phyloP scores from a whole-genome alignment of 148 eudicot genomes.

The Polygonum aviculare region DNA sequence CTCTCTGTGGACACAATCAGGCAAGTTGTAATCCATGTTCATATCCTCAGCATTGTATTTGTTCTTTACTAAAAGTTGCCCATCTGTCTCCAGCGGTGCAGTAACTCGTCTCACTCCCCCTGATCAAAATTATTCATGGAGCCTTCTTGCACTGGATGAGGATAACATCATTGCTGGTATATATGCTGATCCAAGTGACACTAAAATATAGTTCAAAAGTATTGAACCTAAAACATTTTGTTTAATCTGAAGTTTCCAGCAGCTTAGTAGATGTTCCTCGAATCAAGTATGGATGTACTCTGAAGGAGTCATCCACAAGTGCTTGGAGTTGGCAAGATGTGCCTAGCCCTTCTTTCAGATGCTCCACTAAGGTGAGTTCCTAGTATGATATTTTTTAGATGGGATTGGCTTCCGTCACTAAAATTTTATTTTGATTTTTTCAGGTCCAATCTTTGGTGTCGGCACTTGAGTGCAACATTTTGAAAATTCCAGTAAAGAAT shows the following conservation, averaged over 20 bases:
- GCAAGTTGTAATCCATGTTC: conserved; percentile 20
- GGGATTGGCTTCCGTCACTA: neutral
- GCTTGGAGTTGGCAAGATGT: conserved; percentile 78
- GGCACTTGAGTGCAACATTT: conserved; percentile 43
- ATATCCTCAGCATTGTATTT: neutral
- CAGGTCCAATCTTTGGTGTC: conserved; percentile 61
- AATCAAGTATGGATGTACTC: conserved; percentile 58
- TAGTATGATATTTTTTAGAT: neutral
- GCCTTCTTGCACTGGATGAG: conserved; percentile 60
- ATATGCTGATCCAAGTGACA: conserved; percentile 2
- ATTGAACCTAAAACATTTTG: conserved; percentile 2
- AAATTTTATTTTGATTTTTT: neutral
- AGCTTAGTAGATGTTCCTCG: conserved; percentile 63
- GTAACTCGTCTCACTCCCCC: conserved; percentile 54
- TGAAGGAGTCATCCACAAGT: conserved; percentile 30
- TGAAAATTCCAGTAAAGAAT: conserved; percentile 72
- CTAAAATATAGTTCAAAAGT: neutral
- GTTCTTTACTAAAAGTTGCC: conserved; percentile 11
- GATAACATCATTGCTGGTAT: conserved; percentile 85
- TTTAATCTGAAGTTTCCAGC: conserved; percentile 48
- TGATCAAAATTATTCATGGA: conserved; percentile 58
- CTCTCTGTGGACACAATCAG: conserved; percentile 65
- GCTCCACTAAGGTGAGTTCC: conserved; percentile 52
- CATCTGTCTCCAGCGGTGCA: conserved; percentile 46
- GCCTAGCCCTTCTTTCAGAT: conserved; percentile 50